phyloP scores from a whole-genome alignment of 768 basidiomycete genomes.

The Hygrocybe coccinea region DNA sequence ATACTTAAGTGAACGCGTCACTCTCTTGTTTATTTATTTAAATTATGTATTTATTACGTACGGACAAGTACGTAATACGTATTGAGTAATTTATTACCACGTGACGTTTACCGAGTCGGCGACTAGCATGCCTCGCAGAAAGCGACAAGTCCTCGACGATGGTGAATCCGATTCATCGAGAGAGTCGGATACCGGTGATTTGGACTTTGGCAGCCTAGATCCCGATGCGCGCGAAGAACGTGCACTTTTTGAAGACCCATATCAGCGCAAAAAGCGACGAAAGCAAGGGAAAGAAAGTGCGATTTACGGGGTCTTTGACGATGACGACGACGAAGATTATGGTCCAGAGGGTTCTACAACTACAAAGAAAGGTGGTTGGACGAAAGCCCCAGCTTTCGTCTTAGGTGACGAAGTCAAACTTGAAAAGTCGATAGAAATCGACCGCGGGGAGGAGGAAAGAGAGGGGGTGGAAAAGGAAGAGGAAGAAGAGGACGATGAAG shows the following conservation, averaged over 20 bases:
- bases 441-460: constrained; percentile 24
- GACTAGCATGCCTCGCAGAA: constrained; percentile 72
- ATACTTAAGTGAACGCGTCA: constrained; percentile 14
- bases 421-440: constrained; percentile 34
- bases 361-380: constrained; percentile 56
- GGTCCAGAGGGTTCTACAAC: constrained; percentile 42
- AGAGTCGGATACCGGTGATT: constrained; percentile 48
- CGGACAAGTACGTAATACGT: not conserved
- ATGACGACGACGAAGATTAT: constrained; percentile 68
- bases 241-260: constrained; percentile 71
- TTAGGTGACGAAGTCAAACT: constrained; percentile 50
- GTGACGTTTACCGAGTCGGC: too few relatives aligned
- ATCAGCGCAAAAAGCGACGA: constrained; percentile 62
- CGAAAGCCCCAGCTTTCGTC: constrained; percentile 74
- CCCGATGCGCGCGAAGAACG: constrained; percentile 69
- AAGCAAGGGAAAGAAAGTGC: constrained; percentile 53
- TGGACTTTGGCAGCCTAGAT: constrained; percentile 45
- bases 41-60: not conserved
- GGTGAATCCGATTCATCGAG: constrained; percentile 64
- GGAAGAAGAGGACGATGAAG: constrained; percentile 28
- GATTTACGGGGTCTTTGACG: constrained; percentile 56
- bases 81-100: too few relatives aligned
- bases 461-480: constrained; percentile 32
- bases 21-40: constrained; percentile 25
- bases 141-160: constrained; percentile 70